phyloP scores from a whole-genome alignment of 352 stramenopile species.

The Pythium oligandrum region DNA sequence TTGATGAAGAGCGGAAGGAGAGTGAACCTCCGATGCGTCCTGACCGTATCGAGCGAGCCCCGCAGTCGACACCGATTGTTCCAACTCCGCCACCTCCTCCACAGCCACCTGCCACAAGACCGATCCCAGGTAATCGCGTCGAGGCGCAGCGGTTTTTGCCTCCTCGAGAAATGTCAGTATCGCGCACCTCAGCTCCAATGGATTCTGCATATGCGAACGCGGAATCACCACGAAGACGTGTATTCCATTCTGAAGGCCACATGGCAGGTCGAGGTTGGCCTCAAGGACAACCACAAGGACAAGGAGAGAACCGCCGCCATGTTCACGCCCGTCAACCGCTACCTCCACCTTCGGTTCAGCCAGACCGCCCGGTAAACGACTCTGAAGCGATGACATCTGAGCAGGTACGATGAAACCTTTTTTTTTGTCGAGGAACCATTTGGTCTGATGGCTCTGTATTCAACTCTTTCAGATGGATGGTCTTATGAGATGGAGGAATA shows the following conservation, averaged over 20 bases:
- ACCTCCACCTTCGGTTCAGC: neutral
- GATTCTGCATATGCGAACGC: neutral
- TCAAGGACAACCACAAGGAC: too few species aligned
- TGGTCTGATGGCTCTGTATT: neutral
- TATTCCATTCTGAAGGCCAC: conserved; percentile 7
- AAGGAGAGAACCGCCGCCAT: too few species aligned
- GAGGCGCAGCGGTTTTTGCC: too few species aligned
- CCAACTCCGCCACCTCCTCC: neutral
- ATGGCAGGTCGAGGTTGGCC: too few species aligned
- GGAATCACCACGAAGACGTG: conserved; percentile 15
- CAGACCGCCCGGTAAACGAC: neutral
- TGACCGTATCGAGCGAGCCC: neutral
- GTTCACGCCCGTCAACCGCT: too few species aligned
- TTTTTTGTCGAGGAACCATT: neutral
- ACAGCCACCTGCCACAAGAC: too few species aligned
- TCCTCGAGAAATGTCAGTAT: too few species aligned
- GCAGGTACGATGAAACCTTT: conserved; percentile 3
- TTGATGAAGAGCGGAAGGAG: conserved; percentile 19
- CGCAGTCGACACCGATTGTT: neutral
- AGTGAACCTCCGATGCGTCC: neutral
- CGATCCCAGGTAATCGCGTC: too few species aligned
- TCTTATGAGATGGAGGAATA: conserved; percentile 34
- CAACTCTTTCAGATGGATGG: conserved; percentile 7
- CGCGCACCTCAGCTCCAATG: too few species aligned
- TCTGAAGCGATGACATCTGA: conserved; percentile 11